Evolutionary conservation across 2,329 filamentous ascomycete species (phyloP).

Genomic region (Hypoxylon sp.): DNA sequence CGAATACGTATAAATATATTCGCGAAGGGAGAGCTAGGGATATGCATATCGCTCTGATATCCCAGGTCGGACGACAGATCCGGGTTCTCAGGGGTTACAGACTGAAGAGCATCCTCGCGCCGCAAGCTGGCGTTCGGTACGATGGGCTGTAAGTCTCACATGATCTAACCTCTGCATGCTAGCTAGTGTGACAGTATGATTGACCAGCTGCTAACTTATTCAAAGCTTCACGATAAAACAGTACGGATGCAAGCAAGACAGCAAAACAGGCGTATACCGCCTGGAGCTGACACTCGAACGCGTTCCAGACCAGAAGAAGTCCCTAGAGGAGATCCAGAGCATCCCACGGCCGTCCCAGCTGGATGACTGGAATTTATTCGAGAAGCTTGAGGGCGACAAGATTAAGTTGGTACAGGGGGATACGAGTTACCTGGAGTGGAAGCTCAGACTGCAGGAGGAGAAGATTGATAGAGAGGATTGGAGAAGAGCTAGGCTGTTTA

Average conservation of each 20-base stretch:
- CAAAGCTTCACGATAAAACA: conserved; percentile 63
- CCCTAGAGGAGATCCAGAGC: conserved; percentile 59
- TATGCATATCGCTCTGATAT: conserved; percentile 64
- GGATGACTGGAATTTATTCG: conserved; percentile 68
- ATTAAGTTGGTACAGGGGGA: conserved; percentile 58
- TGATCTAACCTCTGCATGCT: not conserved
- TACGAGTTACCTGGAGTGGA: conserved; percentile 59
- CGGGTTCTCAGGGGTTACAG: conserved; percentile 66
- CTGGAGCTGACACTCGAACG: conserved; percentile 63
- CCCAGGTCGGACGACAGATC: conserved; percentile 63
- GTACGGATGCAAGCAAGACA: conserved; percentile 61
- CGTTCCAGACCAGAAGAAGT: conserved; percentile 58
- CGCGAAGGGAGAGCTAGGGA: conserved; percentile 59
- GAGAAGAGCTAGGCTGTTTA: conserved; percentile 41
- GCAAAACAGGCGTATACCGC: conserved; percentile 57
- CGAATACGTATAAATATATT: conserved; percentile 58
- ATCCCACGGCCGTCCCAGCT: conserved; percentile 67
- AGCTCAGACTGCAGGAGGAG: conserved; percentile 50
- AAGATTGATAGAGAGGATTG: conserved; percentile 47
- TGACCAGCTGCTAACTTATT: conserved; percentile 9
- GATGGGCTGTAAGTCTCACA: conserved; percentile 65
- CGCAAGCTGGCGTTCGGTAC: conserved; percentile 66
- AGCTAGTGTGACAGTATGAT: not conserved
- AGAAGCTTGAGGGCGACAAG: conserved; percentile 61
- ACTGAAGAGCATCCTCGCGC: conserved; percentile 65